Evolutionary conservation across 805 yeast species (phyloP).

Genomic region (Suhomyces canberraensis): DNA sequence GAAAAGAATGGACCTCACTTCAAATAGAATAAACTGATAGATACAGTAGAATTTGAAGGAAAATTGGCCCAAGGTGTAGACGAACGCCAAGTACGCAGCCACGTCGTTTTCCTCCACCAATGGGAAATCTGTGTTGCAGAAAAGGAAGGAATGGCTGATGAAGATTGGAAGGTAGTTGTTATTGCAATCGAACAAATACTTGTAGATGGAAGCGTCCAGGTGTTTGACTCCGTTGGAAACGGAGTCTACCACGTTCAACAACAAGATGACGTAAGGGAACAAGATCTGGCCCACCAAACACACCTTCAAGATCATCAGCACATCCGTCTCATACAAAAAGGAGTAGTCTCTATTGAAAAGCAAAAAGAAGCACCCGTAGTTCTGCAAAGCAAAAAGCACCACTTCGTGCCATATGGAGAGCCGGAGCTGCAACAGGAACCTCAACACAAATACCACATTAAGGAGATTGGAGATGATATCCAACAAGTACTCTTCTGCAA

Average conservation of each 20-base stretch:
- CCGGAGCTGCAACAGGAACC: constrained; percentile 9
- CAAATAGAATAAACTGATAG: constrained; percentile 31
- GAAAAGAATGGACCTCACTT: too few relatives aligned
- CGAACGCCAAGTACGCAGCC: constrained; percentile 2
- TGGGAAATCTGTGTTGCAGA: constrained; percentile 21
- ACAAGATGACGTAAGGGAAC: constrained; percentile 20
- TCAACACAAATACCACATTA: constrained; percentile 25
- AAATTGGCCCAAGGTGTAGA: constrained; percentile 21
- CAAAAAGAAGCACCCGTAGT: constrained; percentile 13
- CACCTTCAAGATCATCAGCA: constrained; percentile 10
- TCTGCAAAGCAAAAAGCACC: constrained; percentile 19
- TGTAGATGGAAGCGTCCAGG: background rate
- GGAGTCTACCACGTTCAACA: constrained; percentile 11
- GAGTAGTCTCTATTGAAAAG: constrained; percentile 8
- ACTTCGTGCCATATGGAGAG: constrained; percentile 12
- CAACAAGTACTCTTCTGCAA: constrained; percentile 4
- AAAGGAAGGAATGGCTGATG: constrained; percentile 33
- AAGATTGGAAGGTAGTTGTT: constrained; percentile 34
- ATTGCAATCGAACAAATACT: constrained; percentile 24
- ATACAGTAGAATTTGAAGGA: constrained; percentile 33
- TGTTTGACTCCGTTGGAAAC: background rate
- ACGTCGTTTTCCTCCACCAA: constrained; percentile 5
- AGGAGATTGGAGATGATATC: constrained; percentile 25
- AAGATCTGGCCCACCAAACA: constrained; percentile 17
- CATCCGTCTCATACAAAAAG: constrained; percentile 7